A percentile compares a stretch with the other conserved stretches of the same genome.
Evolutionary conservation across 1,284 basidiomycete species (phyloP).

Genomic region (Moesziomyces globuligerus): DNA sequence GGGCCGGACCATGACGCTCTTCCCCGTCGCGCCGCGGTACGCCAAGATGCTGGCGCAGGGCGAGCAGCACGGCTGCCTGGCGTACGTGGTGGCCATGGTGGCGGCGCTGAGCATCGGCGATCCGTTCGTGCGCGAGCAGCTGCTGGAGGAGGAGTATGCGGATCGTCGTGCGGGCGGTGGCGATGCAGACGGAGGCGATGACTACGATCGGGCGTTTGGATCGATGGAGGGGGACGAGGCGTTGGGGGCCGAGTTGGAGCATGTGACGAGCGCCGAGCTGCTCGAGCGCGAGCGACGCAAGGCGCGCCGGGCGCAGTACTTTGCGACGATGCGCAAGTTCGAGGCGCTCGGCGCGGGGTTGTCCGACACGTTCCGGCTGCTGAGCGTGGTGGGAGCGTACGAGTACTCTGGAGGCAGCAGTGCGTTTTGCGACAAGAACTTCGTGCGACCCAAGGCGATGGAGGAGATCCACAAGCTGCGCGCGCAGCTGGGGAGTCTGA

Average conservation of each 20-base stretch:
- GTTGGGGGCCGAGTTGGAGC: conserved; percentile 69
- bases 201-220: conserved; percentile 40
- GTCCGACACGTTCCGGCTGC: conserved; percentile 87
- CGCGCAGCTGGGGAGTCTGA: conserved; percentile 73
- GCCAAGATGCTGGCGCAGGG: conserved; percentile 94
- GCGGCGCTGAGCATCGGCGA: conserved; percentile 94
- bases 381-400: conserved; percentile 95
- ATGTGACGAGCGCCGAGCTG: conserved; percentile 71
- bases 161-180: conserved; percentile 62
- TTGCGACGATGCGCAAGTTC: conserved; percentile 73
- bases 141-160: conserved; percentile 69
- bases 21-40: conserved; percentile 91
- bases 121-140: conserved; percentile 89
- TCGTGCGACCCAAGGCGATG: conserved; percentile 95
- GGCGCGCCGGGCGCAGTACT: conserved; percentile 75
- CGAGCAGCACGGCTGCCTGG: conserved; percentile 87
- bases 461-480: conserved; percentile 99
- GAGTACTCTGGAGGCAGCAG: conserved; percentile 83
- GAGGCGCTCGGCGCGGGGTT: conserved; percentile 81
- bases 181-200: conserved; percentile 75
- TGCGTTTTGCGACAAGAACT: conserved; percentile 87
- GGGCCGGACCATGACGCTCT: conserved; percentile 89
- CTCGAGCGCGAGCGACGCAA: conserved; percentile 74
- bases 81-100: conserved; percentile 90
- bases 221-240: conserved; percentile 71